phyloP scores from a whole-genome alignment of 1,139 yeast genomes.

The Zygosaccharomyces sapae region DNA sequence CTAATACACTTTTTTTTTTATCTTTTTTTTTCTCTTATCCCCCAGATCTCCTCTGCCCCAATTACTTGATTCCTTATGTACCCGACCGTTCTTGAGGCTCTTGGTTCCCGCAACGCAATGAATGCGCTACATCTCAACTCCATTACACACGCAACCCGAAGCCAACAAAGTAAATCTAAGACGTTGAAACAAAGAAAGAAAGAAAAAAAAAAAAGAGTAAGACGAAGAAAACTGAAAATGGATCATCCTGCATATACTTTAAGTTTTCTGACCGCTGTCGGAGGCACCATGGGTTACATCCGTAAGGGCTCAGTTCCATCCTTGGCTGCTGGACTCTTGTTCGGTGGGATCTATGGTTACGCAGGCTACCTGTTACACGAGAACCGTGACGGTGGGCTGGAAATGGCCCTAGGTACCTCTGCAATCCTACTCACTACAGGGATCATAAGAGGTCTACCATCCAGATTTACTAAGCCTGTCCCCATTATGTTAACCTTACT shows the following conservation, averaged over 20 bases:
- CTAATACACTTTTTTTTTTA: neutral
- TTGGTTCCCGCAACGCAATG: neutral
- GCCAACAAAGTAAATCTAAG: neutral
- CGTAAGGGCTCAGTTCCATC: constrained; percentile 70
- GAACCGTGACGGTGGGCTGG: constrained; percentile 77
- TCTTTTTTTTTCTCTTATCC: too few relatives aligned
- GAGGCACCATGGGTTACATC: constrained; percentile 66
- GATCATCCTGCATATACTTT: constrained; percentile 79
- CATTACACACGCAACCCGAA: neutral
- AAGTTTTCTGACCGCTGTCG: constrained; percentile 68
- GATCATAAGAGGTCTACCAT: constrained; percentile 58
- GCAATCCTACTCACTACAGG: constrained; percentile 64
- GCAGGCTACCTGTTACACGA: constrained; percentile 74
- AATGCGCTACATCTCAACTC: neutral
- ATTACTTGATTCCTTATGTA: neutral
- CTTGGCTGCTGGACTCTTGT: constrained; percentile 67
- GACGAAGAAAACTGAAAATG: constrained; percentile 29
- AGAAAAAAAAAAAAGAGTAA: neutral
- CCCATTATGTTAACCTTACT: constrained; percentile 63
- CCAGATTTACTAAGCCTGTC: constrained; percentile 63
- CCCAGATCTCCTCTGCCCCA: neutral
- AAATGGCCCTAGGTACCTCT: constrained; percentile 72
- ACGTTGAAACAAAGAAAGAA: neutral
- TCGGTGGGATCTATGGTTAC: constrained; percentile 64
- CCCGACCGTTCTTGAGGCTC: neutral